Base-by-base conservation (phyloP, 495 filamentous ascomycete species). In the Lepraria neglecta region DNA sequence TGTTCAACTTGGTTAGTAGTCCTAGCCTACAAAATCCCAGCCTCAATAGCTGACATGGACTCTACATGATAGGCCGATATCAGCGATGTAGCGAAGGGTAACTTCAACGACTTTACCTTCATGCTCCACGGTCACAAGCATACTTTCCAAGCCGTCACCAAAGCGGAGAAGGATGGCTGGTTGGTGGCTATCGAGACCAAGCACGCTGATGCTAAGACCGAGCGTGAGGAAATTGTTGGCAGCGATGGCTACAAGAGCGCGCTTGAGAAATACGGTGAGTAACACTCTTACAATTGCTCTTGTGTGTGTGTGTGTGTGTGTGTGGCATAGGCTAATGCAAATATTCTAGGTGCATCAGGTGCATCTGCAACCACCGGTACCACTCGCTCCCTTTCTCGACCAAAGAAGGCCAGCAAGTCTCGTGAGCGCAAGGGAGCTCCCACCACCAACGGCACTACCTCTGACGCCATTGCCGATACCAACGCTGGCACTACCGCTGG, bases 161-260 rank as follows among this genome's bases (percentile, higher is more conserved):
- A 80, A 40, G 75, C 80, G 56, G 94, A 97, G 76, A 92, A 94
- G 71, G 89, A 96, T 72, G 88, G 84, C 78, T 98, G 92, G 92
- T 78, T 95, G 63, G 82, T 80, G 58, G 83, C 88, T 57, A 71
- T 95, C 60, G 87, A 90, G 80, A 71, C 80, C 61, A 90, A 91
- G 84, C 75, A 83, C 56, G 76, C 79, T 33, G 90, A 91, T 75
- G 90, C 90, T 59, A 90, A 90, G 79, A 84, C 83, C 60, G 77
- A 86, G 59, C 85, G 80, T 66, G 81, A 85, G 59, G 79, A 80
- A 64, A 80, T 94, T 65, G 78, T 79, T 53, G 80, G 83, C 71
- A 85, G 82, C 63, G 87, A 90, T 73, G 82, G 82, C 30, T 92
- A 92, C 81, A 92, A 92, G 82, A 80, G 82, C 69, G 82, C 85